Evolutionary conservation across 1,139 yeast species (phyloP).

Genomic region (Magnusiomyces suaveolens): DNA sequence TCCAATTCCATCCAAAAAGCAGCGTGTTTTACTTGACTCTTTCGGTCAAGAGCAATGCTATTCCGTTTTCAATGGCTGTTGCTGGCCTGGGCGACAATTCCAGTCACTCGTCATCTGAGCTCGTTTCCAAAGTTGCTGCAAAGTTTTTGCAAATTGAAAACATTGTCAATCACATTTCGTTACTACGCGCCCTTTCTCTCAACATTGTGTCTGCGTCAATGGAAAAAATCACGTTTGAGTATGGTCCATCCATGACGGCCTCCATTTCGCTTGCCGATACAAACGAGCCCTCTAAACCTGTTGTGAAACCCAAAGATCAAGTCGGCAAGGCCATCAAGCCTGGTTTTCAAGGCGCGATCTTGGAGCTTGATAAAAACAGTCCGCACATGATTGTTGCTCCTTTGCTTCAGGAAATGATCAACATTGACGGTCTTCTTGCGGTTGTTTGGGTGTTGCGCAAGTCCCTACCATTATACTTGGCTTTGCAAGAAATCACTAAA

Average conservation of each 20-base stretch:
- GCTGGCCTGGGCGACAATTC: too few relatives aligned
- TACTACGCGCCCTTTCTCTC: slow-evolving; percentile 22
- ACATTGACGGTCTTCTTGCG: slow-evolving; percentile 22
- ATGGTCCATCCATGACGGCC: slow-evolving; percentile 21
- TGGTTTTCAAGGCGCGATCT: slow-evolving; percentile 3
- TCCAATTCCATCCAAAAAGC: slow-evolving; percentile 20
- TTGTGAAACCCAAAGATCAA: too few relatives aligned
- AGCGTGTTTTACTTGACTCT: slow-evolving; percentile 20
- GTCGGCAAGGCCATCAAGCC: too few relatives aligned
- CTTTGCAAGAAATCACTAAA: slow-evolving; percentile 16
- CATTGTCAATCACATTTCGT: slow-evolving; percentile 26
- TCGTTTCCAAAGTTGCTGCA: slow-evolving; percentile 17
- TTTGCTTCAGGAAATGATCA: slow-evolving; percentile 21
- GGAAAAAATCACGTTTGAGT: slow-evolving; percentile 24
- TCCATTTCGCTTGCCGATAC: slow-evolving; percentile 13
- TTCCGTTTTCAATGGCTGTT: slow-evolving; percentile 2
- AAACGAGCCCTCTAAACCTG: neutral
- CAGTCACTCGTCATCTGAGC: too few relatives aligned
- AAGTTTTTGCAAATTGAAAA: slow-evolving; percentile 25
- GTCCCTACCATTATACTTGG: slow-evolving; percentile 24
- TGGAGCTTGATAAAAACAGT: slow-evolving; percentile 18
- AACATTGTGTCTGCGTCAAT: slow-evolving; percentile 25
- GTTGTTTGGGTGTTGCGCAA: slow-evolving; percentile 25
- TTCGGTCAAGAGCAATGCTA: neutral
- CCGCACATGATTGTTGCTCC: slow-evolving; percentile 24